These are phyloP conservation scores for Starmera caribaea DNA, from an alignment of 805 yeast genomes.

Conservation along the genomic window DNA sequence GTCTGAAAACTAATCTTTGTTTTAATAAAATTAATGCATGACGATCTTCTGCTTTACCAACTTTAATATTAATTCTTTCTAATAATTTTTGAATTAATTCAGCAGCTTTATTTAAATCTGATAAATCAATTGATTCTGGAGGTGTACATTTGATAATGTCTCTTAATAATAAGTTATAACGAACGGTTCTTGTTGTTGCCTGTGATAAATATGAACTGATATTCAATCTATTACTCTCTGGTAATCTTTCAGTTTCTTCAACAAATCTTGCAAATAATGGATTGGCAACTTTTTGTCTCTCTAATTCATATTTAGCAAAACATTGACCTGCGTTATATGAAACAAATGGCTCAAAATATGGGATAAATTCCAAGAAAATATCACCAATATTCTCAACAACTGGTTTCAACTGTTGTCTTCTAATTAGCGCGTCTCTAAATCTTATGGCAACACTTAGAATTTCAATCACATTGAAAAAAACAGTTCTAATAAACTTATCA, in stretches of 20 bases:
- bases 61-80: conserved; percentile 65
- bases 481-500: conserved; percentile 85
- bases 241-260: conserved; percentile 78
- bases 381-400: conserved; percentile 85
- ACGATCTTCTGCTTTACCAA: conserved; percentile 90
- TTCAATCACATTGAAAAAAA: conserved; percentile 83
- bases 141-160: conserved; percentile 78
- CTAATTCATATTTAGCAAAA: conserved; percentile 91
- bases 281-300: conserved; percentile 84
- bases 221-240: conserved; percentile 83
- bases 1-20: conserved; percentile 72
- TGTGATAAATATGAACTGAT: conserved; percentile 88
- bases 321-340: conserved; percentile 91
- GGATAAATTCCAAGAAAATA: conserved; percentile 72
- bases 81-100: conserved; percentile 68
- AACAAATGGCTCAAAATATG: conserved; percentile 86
- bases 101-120: conserved; percentile 57
- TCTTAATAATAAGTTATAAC: conserved; percentile 77
- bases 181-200: conserved; percentile 92
- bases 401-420: conserved; percentile 78
- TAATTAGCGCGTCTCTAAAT: conserved; percentile 81
- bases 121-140: conserved; percentile 57
- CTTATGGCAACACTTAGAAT: conserved; percentile 75
- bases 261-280: conserved; percentile 89
- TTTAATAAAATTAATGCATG: conserved; percentile 81